Evolutionary conservation across 192 early-diverging fungal species (phyloP), one percentile per base, ranked within the genome.

Genomic region (Piromyces finnis): DNA sequence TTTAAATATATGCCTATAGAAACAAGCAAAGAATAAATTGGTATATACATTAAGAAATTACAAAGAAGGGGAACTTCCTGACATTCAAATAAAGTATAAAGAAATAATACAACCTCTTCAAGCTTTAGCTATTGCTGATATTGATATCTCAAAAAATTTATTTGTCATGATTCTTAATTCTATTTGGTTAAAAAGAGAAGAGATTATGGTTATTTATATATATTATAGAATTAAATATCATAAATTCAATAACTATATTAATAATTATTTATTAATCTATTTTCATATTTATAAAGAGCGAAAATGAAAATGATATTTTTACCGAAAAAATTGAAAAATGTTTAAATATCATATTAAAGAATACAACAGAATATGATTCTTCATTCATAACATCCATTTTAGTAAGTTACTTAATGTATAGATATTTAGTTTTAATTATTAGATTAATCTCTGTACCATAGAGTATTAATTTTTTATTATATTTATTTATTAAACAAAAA

Each of bases 11-110:
- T 15, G 15, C 22, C 2, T 80, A 14, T 85, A 90, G 78, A 91
- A 89, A 78, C 79, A 85, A 29, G 85, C 86, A 4, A 82, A 84
- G 29, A 84, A 87, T 3, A 85, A 87, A 28, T 90, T 86, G 27
- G 91, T 94, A 1, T 83, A 87, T 22, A 85, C 93, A 68, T 86
- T 86, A 59, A 86, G 93, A 12, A 88, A 86, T 77, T 94, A 94
- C 80, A 83, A 92, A 35, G 78, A 84, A 79, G 92, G 93, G 0
- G 93, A 94, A 78, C 84, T 94, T n/a, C 93, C 93, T 3, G 93
- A 94, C 83, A 92, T 94, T 79, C 88, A 93, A 83, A 93, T 94
- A 78, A 80, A 85, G 26, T 80, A 88, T 77, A 86, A 84, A 29
- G 93, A 94, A 29, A 83, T 94, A 15, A 83, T 94, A 22, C 84